Percentiles rank a stretch among this genome's conserved stretches.
phyloP scores from a whole-genome alignment of 768 basidiomycete genomes.

The Leccinum uliginosum region DNA sequence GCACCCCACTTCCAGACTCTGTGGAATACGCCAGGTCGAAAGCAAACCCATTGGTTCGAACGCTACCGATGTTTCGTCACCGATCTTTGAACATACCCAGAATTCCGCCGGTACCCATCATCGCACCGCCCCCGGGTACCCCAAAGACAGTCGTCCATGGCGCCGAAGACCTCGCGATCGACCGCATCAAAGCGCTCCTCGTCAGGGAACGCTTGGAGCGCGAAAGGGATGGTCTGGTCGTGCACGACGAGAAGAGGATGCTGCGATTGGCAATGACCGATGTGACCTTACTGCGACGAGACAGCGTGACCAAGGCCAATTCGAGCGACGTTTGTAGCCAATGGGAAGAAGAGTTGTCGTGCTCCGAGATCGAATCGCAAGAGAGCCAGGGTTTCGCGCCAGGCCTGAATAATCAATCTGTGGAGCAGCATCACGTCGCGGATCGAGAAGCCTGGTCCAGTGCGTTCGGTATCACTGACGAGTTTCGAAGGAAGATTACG shows the following conservation, averaged over 20 bases:
- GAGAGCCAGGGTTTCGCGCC: conserved; percentile 7
- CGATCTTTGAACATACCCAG: conserved; percentile 29
- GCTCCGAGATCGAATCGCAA: conserved; percentile 17
- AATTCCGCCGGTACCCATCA: conserved; percentile 41
- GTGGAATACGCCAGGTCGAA: conserved; percentile 19
- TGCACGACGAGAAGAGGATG: conserved; percentile 9
- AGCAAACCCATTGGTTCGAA: conserved; percentile 23
- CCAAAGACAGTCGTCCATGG: conserved; percentile 24
- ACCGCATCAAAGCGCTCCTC: conserved; percentile 38
- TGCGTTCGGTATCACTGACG: conserved; percentile 30
- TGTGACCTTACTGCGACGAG: not conserved
- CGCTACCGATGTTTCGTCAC: conserved; percentile 7
- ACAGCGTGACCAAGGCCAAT: conserved; percentile 6
- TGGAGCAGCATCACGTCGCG: not conserved
- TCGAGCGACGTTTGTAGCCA: conserved; percentile 9
- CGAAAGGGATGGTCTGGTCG: conserved; percentile 30
- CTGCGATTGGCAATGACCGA: not conserved
- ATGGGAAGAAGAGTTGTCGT: conserved; percentile 18
- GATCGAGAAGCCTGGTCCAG: conserved; percentile 12
- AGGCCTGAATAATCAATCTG: not conserved
- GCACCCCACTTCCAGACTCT: conserved; percentile 24
- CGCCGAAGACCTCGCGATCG: conserved; percentile 41
- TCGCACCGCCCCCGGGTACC: conserved; percentile 46
- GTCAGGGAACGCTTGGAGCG: conserved; percentile 27
- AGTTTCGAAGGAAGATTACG: conserved; percentile 33